phyloP scores from a whole-genome alignment of 2,329 filamentous ascomycete genomes.

The Xylaria hypoxylon region DNA sequence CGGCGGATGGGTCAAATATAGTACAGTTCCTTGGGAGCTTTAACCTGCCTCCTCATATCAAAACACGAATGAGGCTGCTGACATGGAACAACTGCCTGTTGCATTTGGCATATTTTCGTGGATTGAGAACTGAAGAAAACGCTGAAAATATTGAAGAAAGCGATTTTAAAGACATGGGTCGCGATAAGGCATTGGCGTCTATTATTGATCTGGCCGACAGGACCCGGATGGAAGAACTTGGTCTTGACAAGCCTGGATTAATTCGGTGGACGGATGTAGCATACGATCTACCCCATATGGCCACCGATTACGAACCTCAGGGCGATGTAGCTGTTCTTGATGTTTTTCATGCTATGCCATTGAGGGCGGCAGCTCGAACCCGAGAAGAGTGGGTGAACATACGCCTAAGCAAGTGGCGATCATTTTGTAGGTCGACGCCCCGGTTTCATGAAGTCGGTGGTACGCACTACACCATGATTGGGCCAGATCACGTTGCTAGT shows the following conservation, averaged over 20 bases:
- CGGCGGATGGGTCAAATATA: constrained; percentile 38
- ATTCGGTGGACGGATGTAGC: constrained; percentile 54
- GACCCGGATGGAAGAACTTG: constrained; percentile 47
- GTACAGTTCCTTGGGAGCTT: constrained; percentile 60
- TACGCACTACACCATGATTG: constrained; percentile 56
- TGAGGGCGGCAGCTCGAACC: constrained; percentile 46
- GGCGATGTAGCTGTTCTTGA: constrained; percentile 55
- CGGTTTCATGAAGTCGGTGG: constrained; percentile 54
- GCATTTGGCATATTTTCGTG: constrained; percentile 56
- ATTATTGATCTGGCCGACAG: constrained; percentile 49
- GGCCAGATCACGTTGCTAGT: constrained; percentile 50
- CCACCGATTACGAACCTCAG: constrained; percentile 57
- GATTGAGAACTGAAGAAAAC: constrained; percentile 52
- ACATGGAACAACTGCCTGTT: constrained; percentile 55
- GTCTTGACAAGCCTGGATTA: constrained; percentile 44
- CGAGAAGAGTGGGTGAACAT: constrained; percentile 50
- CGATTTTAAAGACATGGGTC: constrained; percentile 19
- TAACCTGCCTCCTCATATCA: constrained; percentile 63
- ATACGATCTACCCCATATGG: constrained; percentile 53
- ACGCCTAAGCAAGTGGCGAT: constrained; percentile 53
- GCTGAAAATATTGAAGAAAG: constrained; percentile 39
- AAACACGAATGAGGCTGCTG: constrained; percentile 55
- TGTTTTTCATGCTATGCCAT: constrained; percentile 56
- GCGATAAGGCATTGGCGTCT: constrained; percentile 56
- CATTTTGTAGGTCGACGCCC: constrained; percentile 46